Evolutionary conservation across 768 basidiomycete species (phyloP), one percentile per base, ranked within the genome.

Genomic region (Solioccasus polychromus): DNA sequence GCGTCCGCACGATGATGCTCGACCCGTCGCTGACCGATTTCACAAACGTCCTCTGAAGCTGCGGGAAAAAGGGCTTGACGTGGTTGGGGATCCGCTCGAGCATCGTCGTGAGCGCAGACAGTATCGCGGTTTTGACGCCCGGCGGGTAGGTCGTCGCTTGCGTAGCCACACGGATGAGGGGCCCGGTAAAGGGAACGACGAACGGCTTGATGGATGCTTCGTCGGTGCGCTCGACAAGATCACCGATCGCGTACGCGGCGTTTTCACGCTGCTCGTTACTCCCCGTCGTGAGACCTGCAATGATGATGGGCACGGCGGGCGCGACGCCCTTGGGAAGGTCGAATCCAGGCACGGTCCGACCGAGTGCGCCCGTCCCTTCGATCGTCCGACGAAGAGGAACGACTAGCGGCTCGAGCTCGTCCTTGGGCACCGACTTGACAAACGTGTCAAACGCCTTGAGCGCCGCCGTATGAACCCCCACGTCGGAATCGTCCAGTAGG

Each of bases 61-160:
- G 96, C 2, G 95, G 96, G 78, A 97, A 97, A 83, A 98, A 98
- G 3, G 95, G 95, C 64, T 89, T 91, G 55, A 98, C 92, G 54
- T 95, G 89, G 4, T 76, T 71, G 0, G 94, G 93, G 19, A 96
- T 93, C 35, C 80, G 77, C 51, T 83, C 82, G 34, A 98, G 73
- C 81, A 97, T 90, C 18, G 83, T 80, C 0, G 83, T 80, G 39
- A 99, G 77, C 5, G 94, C 90, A 26, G 78, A 79, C 24, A 99
- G 76, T 54, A 99, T 94, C 11, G 87, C 93, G 4, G 81, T 82
- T 70, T 98, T 97, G 66, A 97, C 92, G 18, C 84, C 89, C 1
- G 94, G 88, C 7, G 96, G 92, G 64, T 92, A 89, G 0, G 88
- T 84, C 32, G 85, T 83, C 1, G 88, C 85, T 63, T 92, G 89